A percentile compares a stretch with the other conserved stretches of the same genome.
Conservation (phyloP, 148 eudicot genomes). For the Fagopyrum homotropicum region DNA sequence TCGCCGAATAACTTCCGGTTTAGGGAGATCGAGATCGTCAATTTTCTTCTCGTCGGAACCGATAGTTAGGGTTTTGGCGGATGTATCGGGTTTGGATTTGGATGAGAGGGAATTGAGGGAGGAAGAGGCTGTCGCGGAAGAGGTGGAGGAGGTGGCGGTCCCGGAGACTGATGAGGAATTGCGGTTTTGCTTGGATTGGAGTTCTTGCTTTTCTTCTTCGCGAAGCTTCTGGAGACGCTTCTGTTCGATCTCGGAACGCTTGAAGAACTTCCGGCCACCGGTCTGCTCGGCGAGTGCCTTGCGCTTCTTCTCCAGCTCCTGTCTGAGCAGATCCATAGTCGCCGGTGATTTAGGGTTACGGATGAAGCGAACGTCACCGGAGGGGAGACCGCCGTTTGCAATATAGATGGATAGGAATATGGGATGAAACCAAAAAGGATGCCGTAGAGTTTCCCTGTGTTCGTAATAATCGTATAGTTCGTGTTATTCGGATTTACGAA, state of each 20-base stretch:
- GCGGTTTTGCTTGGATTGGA: constrained; percentile 20
- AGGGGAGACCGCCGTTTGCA: background rate
- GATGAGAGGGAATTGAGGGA: constrained; percentile 28
- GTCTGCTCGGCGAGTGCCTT: constrained; percentile 14
- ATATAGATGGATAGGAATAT: background rate
- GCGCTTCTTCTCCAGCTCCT: constrained; percentile 16
- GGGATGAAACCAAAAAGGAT: background rate
- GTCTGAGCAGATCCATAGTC: constrained; percentile 16
- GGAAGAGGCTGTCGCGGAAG: background rate
- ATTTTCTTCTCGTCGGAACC: constrained; percentile 59
- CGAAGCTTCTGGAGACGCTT: constrained; percentile 39
- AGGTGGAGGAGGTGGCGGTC: constrained; percentile 18
- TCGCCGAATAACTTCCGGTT: constrained; percentile 70
- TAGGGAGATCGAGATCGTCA: constrained; percentile 59
- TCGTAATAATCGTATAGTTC: no score
- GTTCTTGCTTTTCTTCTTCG: constrained; percentile 10
- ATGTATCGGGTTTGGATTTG: constrained; percentile 37
- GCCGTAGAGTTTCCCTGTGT: no score
- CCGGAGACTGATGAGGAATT: constrained; percentile 17
- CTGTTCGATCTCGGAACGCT: constrained; percentile 84
- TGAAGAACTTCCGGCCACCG: constrained; percentile 34
- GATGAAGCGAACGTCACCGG: background rate
- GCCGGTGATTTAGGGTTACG: background rate
- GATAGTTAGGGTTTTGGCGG: constrained; percentile 40
- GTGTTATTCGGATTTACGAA: no score